Conservation (phyloP, 441 rosid species). For the Croton setiger region DNA sequence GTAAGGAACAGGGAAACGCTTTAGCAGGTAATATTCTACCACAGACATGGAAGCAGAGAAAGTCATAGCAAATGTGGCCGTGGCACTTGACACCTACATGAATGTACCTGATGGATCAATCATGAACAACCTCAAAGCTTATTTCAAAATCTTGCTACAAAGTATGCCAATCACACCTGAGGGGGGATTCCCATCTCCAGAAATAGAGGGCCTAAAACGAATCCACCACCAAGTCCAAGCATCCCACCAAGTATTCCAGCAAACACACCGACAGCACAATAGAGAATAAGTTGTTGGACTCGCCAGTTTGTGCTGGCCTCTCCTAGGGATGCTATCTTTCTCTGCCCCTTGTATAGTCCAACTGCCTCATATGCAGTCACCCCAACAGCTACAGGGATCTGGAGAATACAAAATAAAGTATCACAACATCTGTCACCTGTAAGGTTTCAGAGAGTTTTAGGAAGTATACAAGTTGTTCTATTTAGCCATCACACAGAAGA, state of each 20-base stretch:
- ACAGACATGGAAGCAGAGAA: constrained; percentile 65
- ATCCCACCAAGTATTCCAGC: constrained; percentile 57
- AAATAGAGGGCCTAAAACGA: constrained; percentile 59
- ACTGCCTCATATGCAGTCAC: constrained; percentile 43
- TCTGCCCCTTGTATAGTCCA: constrained; percentile 41
- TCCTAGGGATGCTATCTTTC: constrained; percentile 45
- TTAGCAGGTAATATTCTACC: constrained; percentile 51
- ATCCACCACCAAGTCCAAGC: constrained; percentile 75
- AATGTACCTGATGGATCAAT: background rate
- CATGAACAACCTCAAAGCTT: too few species aligned
- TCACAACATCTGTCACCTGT: background rate
- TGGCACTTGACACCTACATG: constrained; percentile 57
- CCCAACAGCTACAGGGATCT: constrained; percentile 53
- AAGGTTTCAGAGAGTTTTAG: background rate
- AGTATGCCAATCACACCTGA: constrained; percentile 32
- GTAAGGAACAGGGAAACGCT: constrained; percentile 56
- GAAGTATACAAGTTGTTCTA: background rate
- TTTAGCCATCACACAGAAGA: background rate
- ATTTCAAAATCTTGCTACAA: background rate
- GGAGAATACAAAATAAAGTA: background rate
- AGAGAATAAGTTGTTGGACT: constrained; percentile 38
- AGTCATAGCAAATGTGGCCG: constrained; percentile 57
- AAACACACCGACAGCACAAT: constrained; percentile 32
- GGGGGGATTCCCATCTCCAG: constrained; percentile 66
- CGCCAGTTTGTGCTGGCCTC: constrained; percentile 36